Percentiles rank a stretch among this genome's conserved stretches.
These are phyloP conservation scores for Exophiala bonariae DNA, from an alignment of 2,329 filamentous ascomycete species.

Conservation along the genomic window DNA sequence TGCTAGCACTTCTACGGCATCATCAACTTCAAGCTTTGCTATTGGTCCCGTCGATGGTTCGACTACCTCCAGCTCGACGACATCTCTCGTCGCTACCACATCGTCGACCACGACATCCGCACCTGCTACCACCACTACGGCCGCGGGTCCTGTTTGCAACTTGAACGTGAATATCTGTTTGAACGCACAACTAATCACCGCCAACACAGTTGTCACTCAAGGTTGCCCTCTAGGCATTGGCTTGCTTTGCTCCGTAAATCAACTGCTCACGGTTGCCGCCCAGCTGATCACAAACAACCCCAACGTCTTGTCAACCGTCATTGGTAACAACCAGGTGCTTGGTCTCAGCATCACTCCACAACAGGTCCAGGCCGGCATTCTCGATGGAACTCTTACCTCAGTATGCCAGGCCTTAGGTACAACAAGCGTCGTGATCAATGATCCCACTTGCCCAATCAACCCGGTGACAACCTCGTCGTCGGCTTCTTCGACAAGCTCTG, in stretches of 20 bases:
- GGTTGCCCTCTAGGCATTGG: constrained; percentile 10
- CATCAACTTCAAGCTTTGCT: not conserved
- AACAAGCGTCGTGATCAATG: constrained; percentile 6
- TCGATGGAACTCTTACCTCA: constrained; percentile 1
- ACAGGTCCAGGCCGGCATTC: constrained; percentile 8
- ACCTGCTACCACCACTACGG: constrained; percentile 7
- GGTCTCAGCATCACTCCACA: constrained; percentile 14
- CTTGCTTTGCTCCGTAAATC: constrained; percentile 8
- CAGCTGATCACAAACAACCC: constrained; percentile 3
- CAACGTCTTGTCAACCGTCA: constrained; percentile 4
- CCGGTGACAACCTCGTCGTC: not conserved
- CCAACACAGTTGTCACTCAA: constrained; percentile 10
- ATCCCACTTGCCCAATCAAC: constrained; percentile 10
- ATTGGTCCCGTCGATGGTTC: not conserved
- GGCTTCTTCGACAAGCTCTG: not conserved
- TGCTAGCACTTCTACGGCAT: not conserved
- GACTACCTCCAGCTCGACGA: not conserved
- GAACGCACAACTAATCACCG: constrained; percentile 9
- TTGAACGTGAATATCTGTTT: constrained; percentile 14
- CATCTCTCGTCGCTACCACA: not conserved
- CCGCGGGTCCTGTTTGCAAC: constrained; percentile 6
- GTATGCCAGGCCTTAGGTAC: constrained; percentile 4
- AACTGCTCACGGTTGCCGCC: constrained; percentile 8
- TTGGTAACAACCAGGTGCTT: constrained; percentile 11
- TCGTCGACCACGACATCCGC: constrained; percentile 9